phyloP scores from a whole-genome alignment of 1,284 basidiomycete genomes.

The Omphalotus olearius region DNA sequence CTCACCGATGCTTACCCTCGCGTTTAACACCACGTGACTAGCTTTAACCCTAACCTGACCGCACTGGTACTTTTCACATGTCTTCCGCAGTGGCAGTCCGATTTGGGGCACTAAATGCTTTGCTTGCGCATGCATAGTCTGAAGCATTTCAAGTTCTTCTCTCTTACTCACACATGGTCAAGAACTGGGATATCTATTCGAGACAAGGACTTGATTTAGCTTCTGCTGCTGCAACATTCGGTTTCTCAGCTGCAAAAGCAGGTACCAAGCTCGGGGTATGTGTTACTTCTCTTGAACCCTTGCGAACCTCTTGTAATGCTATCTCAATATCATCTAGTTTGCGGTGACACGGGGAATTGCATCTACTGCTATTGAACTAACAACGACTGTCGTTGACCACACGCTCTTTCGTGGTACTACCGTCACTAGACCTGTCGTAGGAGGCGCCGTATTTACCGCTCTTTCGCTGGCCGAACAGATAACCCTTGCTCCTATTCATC shows the following conservation, averaged over 20 bases:
- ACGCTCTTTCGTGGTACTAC: slow-evolving; percentile 57
- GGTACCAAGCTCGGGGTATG: slow-evolving; percentile 65
- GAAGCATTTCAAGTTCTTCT: background rate
- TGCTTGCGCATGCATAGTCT: too few relatives aligned
- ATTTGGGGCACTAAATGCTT: too few relatives aligned
- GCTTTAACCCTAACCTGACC: too few relatives aligned
- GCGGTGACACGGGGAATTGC: slow-evolving; percentile 60
- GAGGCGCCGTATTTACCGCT: slow-evolving; percentile 54
- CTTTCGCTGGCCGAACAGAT: slow-evolving; percentile 65
- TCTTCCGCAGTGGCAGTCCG: too few relatives aligned
- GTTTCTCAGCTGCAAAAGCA: slow-evolving; percentile 64
- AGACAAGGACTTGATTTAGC: slow-evolving; percentile 62
- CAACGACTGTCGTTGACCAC: slow-evolving; percentile 56
- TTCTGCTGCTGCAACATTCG: slow-evolving; percentile 52
- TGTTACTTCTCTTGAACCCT: slow-evolving; percentile 16
- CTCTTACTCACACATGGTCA: slow-evolving; percentile 24
- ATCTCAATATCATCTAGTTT: slow-evolving; percentile 41
- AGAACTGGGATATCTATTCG: slow-evolving; percentile 56
- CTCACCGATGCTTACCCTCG: too few relatives aligned
- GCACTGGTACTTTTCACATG: too few relatives aligned
- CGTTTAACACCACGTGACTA: too few relatives aligned
- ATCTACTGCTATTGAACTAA: slow-evolving; percentile 50
- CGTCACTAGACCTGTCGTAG: slow-evolving; percentile 52
- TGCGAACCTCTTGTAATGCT: slow-evolving; percentile 4
- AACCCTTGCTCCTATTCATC: slow-evolving; percentile 65